phyloP scores from a whole-genome alignment of 768 basidiomycete genomes.

The Suillus luteus region DNA sequence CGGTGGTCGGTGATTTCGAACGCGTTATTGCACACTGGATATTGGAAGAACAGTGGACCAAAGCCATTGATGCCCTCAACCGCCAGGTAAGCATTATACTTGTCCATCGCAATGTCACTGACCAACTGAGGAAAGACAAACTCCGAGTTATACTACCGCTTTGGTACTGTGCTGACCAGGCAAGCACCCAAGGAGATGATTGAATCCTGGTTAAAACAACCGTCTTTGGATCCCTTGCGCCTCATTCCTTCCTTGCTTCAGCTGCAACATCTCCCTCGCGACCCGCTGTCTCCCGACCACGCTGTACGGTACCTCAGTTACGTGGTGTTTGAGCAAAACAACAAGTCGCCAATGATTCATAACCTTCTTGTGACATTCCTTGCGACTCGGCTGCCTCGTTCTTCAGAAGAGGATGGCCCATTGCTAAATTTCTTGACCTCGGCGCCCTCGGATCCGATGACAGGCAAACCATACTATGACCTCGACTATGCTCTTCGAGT shows the following conservation, averaged over 20 bases:
- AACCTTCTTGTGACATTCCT: constrained; percentile 92
- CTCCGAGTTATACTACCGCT: constrained; percentile 90
- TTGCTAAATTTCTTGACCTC: constrained; percentile 80
- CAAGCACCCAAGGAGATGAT: constrained; percentile 88
- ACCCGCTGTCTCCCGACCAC: constrained; percentile 78
- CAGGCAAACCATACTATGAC: constrained; percentile 90
- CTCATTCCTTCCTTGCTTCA: constrained; percentile 89
- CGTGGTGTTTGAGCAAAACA: constrained; percentile 78
- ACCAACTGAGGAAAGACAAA: constrained; percentile 53
- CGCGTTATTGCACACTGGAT: constrained; percentile 93
- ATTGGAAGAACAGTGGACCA: constrained; percentile 87
- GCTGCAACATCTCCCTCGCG: constrained; percentile 69
- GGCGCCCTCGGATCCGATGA: constrained; percentile 80
- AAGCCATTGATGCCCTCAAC: constrained; percentile 88
- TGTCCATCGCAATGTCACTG: constrained; percentile 4
- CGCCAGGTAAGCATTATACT: constrained; percentile 63
- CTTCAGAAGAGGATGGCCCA: constrained; percentile 68
- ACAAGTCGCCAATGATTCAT: constrained; percentile 85
- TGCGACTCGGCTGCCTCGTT: constrained; percentile 52
- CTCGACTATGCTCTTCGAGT: constrained; percentile 94
- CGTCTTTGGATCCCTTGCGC: constrained; percentile 75
- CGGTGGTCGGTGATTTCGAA: constrained; percentile 74
- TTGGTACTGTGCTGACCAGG: constrained; percentile 84
- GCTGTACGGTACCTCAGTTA: constrained; percentile 88
- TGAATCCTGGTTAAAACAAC: constrained; percentile 88